Evolutionary conservation across 179 eudicot species (phyloP).

Genomic region (Carnegiea gigantea): DNA sequence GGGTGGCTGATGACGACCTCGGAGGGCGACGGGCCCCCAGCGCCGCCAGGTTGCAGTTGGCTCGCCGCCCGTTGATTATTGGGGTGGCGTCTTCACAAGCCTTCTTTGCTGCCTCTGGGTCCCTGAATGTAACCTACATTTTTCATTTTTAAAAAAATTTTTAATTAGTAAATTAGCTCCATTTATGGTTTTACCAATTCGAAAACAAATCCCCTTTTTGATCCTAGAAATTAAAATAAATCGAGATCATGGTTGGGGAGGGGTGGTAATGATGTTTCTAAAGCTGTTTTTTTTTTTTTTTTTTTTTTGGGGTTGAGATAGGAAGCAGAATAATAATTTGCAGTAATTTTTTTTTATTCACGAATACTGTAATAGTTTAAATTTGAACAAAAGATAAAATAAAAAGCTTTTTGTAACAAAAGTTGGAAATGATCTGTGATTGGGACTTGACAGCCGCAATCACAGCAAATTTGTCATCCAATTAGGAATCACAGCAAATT

Average conservation of each 20-base stretch:
- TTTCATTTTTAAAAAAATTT: not conserved
- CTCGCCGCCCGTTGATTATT: constrained; percentile 82
- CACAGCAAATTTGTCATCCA: not conserved
- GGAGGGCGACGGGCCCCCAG: constrained; percentile 85
- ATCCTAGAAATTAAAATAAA: no score
- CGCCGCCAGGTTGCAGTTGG: constrained; percentile 94
- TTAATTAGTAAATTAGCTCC: no score
- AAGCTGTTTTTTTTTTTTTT: no score
- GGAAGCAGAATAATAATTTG: not conserved
- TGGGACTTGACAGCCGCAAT: constrained; percentile 4
- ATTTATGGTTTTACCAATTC: no score
- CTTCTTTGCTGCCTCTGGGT: constrained; percentile 78
- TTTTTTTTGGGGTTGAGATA: no score
- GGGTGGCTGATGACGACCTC: constrained; percentile 36
- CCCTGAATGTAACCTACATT: constrained; percentile 85
- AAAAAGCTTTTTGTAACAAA: not conserved
- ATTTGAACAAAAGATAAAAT: not conserved
- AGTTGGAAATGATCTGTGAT: not conserved
- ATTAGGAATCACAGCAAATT: not conserved
- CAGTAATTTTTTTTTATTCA: not conserved
- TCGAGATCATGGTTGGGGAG: no score
- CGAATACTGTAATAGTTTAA: not conserved
- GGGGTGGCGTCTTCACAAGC: constrained; percentile 99
- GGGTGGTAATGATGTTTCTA: no score
- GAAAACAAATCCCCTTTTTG: no score